Evolutionary conservation across 2,329 filamentous ascomycete species (phyloP), one percentile per base, ranked within the genome.

Genomic region (Colletotrichum tropicale): DNA sequence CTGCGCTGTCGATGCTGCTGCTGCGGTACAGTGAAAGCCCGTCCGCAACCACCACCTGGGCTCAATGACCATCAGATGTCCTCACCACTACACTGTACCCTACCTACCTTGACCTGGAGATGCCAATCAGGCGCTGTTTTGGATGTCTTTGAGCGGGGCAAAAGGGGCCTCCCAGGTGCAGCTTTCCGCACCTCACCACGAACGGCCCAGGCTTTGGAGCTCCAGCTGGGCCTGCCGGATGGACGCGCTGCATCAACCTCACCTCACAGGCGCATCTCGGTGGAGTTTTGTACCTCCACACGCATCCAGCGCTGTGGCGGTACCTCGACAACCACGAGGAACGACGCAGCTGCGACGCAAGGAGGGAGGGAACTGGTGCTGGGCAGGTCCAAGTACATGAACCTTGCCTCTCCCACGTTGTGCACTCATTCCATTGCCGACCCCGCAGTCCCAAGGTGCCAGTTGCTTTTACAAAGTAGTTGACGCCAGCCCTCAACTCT

Each of bases 401-500:
- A 70, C 67, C 56, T 62, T 32, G 56, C 60, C 61, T 66, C 43
- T 65, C 61, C 70, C 56, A 64, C 38, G 55, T 58, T 62, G 69
- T 62, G 34, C 38, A 65, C 55, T 73, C 38, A 62, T 61, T 70
- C 70, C 70, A 68, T 52, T 76, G 71, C 74, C 71, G 66, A 76
- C 74, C 74, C 74, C 74, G 74, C 74, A 76, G 68, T 75, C 66
- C 58, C 70, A 34, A 32, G 16, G 32, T 72, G 60, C 52, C 52
- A 32, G 16, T 26, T 72, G 60, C 52, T 30, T 38, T 52, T 74
- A 74, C 26, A 64, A 60, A 36, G 58, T 75, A 73, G 73, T 76
- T 74, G 38, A 65, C 70, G 43, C 62, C 73, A 36, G 55, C 65
- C 12, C 61, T 55, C 62, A 21, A 24, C n/a, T 7, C 61, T 24